These are phyloP conservation scores for Fagopyrum homotropicum DNA, from an alignment of 148 eudicot genomes.

Conservation along the genomic window DNA sequence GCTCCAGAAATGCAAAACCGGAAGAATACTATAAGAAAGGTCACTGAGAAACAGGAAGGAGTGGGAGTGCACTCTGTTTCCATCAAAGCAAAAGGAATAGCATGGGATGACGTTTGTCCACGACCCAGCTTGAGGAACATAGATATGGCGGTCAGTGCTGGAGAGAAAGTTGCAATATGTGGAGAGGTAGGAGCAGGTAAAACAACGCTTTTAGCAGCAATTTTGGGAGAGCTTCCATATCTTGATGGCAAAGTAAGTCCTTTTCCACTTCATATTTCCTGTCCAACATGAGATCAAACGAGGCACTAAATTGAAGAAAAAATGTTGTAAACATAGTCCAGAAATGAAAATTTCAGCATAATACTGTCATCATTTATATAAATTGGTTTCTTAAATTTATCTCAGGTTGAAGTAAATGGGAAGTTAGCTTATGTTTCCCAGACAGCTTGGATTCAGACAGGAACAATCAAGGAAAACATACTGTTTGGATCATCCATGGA, in stretches of 20 bases:
- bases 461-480: constrained; percentile 54
- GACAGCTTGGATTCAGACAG: constrained; percentile 66
- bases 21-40: background rate
- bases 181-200: constrained; percentile 70
- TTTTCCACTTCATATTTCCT: background rate
- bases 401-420: constrained; percentile 44
- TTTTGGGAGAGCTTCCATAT: constrained; percentile 53
- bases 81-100: constrained; percentile 21
- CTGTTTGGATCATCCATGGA: constrained; percentile 51
- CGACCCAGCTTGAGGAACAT: constrained; percentile 29
- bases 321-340: no score
- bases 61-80: constrained; percentile 10
- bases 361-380: background rate
- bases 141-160: constrained; percentile 27
- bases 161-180: constrained; percentile 53
- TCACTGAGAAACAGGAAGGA: constrained; percentile 3
- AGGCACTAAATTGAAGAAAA: no score
- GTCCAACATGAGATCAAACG: no score
- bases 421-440: constrained; percentile 57
- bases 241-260: constrained; percentile 38
- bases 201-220: constrained; percentile 50
- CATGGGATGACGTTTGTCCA: constrained; percentile 33
- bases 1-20: constrained; percentile 29
- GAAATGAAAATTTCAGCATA: no score
- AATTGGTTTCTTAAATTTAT: background rate